Base-by-base conservation (phyloP, 2,329 filamentous ascomycete species). In the Daldinia sp. region DNA sequence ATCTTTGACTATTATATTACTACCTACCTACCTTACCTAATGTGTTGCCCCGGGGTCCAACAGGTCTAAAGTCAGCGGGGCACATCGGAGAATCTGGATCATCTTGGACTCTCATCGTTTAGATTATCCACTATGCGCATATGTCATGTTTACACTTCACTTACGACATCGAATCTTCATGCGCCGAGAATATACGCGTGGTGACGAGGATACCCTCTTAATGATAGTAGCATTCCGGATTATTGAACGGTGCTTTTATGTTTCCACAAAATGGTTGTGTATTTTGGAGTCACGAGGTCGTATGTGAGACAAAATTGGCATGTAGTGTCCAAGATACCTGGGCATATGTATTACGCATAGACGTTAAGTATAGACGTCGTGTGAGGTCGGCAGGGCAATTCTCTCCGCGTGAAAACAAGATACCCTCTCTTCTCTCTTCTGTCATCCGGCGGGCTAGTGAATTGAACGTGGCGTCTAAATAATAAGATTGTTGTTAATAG, bases 301-400 rank as follows among this genome's bases (percentile, higher is more conserved):
- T 32, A 49, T 35, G 57, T 61, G 50, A 66, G 57, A 64, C 57
- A 64, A 29, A 55, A 50, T 56, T 54, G 51, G 55, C 34, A 39
- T 51, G 43, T 49, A 17, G 56, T 49, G 37, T 56, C 23, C 15
- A 41, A 50, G 48, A 61, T 57, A 57, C 45, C 32, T 8, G 49
- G 39, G 48, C 53, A 45, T 41, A 48, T 59, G 58, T 54, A 58
- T 35, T 35, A 35, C 30, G 17, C 50, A 53, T 39, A 61, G 54
- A 59, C 62, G 51, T 48, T 59, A 37, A 62, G 27, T 34, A 39
- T 4, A 60, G 61, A 63, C 58, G 65, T 21, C 35, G 65, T 65
- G 65, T 55, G n/a, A 65, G 65, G 62, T 59, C 53, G 62, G 62
- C 53, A 65, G 61, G 58, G 51, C 30, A 56, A 48, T 61, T 60